These are phyloP conservation scores for Musa balbisiana DNA, from an alignment of 202 grass and related monocot species.

Conservation along the genomic window DNA sequence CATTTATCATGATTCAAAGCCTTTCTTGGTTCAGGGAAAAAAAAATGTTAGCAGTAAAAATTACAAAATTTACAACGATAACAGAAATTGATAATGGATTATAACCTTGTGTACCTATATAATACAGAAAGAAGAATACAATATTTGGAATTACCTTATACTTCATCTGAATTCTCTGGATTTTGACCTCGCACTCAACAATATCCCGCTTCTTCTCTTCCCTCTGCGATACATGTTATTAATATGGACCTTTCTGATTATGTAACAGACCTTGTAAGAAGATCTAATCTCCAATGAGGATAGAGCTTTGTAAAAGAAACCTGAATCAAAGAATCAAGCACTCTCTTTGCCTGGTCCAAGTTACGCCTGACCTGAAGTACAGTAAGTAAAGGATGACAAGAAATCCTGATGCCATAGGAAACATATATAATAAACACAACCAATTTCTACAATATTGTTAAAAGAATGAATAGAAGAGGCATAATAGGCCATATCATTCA, in stretches of 20 bases:
- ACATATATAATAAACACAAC: not conserved
- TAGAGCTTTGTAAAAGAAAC: constrained; percentile 27
- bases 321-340: constrained; percentile 90
- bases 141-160: constrained; percentile 54
- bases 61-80: too few relatives aligned
- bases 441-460: not conserved
- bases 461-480: not conserved
- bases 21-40: too few relatives aligned
- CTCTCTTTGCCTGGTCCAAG: constrained; percentile 84
- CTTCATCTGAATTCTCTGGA: constrained; percentile 86
- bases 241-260: constrained; percentile 5
- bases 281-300: not conserved
- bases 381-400: constrained; percentile 24
- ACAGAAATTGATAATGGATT: too few relatives aligned
- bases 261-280: constrained; percentile 18
- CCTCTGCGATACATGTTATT: constrained; percentile 40
- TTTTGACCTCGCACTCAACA: constrained; percentile 70
- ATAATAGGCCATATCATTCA: not conserved
- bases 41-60: too few relatives aligned
- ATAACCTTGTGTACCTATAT: not conserved
- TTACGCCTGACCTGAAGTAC: constrained; percentile 69
- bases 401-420: constrained; percentile 2
- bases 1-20: too few relatives aligned
- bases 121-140: not conserved
- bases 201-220: constrained; percentile 86